Base-by-base conservation (phyloP, 768 basidiomycete genomes). In the Leccinellum luteum region DNA sequence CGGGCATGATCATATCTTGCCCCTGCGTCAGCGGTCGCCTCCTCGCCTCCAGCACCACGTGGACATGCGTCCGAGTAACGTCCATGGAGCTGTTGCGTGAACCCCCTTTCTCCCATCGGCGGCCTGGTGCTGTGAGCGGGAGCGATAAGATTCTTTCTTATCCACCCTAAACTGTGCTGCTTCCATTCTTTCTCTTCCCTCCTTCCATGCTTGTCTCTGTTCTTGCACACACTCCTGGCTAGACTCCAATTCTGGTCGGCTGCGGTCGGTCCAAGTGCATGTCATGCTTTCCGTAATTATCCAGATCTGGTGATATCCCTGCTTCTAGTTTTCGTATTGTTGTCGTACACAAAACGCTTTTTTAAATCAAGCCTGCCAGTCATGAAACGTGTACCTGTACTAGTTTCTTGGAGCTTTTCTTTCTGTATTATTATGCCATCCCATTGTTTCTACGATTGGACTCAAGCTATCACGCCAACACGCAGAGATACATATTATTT, bases 11-110 rank as follows among this genome's bases (percentile, higher is more conserved):
- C 66, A 65, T 38, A 59, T 60, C 38, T 50, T 67, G 32, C 70
- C 71, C 3, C 66, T 69, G 17, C 73, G 71, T 38, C 71, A 73
- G 32, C 67, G 71, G 19, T 73, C 73, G 1, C 72, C 71, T 1
- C 60, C 71, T 35, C 73, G 73, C 34, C 60, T 73, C 23, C 67
- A 71, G 23, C 69, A 74, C 35, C 70, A 71, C n/a, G 57, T 73
- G 21, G 73, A 73, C 47, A 65, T 74, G 69, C 69, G 71, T 3
- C 2, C 71, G 0, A 66, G 59, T 13, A 67, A 63, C 17, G 57
- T 71, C 23, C 73, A 72, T 44, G 71, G 71, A 28, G 63, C 73
- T 2, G 63, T 72, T 30, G 71, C 71, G 49, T 72, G 58, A 71
- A 41, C n/a, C 5, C 6, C 8, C 27, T 43, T 41, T 43, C 41